These are phyloP conservation scores for Caloboletus firmus DNA, from an alignment of 1,284 basidiomycete species.

Conservation along the genomic window DNA sequence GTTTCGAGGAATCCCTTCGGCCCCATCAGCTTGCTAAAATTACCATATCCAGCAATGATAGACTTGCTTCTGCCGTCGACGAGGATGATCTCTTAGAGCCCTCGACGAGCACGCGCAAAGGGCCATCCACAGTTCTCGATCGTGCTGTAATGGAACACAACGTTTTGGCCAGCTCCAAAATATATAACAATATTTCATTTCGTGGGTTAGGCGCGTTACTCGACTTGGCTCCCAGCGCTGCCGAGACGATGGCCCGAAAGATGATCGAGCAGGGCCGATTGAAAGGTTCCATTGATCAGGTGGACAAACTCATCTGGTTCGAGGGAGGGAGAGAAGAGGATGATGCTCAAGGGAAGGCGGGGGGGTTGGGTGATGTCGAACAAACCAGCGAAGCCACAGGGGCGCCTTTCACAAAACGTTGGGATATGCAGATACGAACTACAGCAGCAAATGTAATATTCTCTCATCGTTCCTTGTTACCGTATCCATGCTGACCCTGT, in stretches of 20 bases:
- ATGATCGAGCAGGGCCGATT: slow-evolving; percentile 97
- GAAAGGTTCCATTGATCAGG: slow-evolving; percentile 91
- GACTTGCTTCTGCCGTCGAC: slow-evolving; percentile 62
- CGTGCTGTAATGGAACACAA: slow-evolving; percentile 99
- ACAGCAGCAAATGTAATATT: slow-evolving; percentile 76
- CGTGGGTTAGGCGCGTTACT: slow-evolving; percentile 82
- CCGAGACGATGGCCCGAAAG: slow-evolving; percentile 90
- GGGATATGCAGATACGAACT: slow-evolving; percentile 86
- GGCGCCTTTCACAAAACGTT: slow-evolving; percentile 84
- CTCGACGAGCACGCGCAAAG: slow-evolving; percentile 70
- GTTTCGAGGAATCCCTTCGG: slow-evolving; percentile 85
- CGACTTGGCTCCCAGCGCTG: slow-evolving; percentile 82
- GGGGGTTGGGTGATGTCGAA: slow-evolving; percentile 86
- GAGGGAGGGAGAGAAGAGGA: slow-evolving; percentile 81
- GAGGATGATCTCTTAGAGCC: slow-evolving; percentile 55
- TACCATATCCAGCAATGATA: slow-evolving; percentile 75
- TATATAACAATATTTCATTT: slow-evolving; percentile 95
- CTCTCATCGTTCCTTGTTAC: neutral
- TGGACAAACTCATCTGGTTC: slow-evolving; percentile 90
- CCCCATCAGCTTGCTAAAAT: slow-evolving; percentile 93
- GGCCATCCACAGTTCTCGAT: slow-evolving; percentile 94
- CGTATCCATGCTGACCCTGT: slow-evolving; percentile 6
- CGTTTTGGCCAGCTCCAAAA: slow-evolving; percentile 89
- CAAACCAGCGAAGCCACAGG: slow-evolving; percentile 83
- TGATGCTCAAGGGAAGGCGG: slow-evolving; percentile 88